These are phyloP conservation scores for Diophrys sp. DNA, from an alignment of 73 alveolate species.

Conservation along the genomic window DNA sequence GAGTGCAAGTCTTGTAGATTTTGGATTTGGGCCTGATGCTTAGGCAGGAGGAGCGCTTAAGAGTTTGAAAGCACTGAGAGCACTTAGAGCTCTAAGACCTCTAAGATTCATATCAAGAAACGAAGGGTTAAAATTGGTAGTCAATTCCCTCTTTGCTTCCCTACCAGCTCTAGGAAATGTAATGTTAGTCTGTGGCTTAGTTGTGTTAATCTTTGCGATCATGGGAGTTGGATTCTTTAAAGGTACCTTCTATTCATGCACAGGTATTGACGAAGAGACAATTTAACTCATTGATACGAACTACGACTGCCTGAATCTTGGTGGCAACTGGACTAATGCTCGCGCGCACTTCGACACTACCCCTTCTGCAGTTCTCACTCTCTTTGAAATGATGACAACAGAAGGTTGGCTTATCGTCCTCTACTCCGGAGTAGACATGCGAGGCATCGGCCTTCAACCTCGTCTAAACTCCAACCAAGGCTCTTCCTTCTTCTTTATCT, in stretches of 20 bases:
- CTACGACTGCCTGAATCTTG: conserved; percentile 23
- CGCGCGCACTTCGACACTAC: conserved; percentile 35
- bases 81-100: conserved; percentile 46
- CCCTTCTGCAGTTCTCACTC: conserved; percentile 11
- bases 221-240: conserved; percentile 22
- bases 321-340: conserved; percentile 27
- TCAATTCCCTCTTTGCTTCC: conserved; percentile 29
- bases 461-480: conserved; percentile 1
- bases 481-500: conserved; percentile 13
- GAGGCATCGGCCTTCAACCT: conserved; percentile 29
- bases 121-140: conserved; percentile 28
- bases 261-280: background rate
- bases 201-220: conserved; percentile 37
- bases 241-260: conserved; percentile 12
- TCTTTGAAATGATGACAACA: conserved; percentile 50
- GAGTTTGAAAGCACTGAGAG: conserved; percentile 46
- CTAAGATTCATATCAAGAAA: conserved; percentile 22
- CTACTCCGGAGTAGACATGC: conserved; percentile 31
- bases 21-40: background rate
- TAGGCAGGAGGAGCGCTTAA: background rate
- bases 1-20: conserved; percentile 2
- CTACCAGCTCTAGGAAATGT: conserved; percentile 40
- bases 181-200: conserved; percentile 17
- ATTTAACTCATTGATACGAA: background rate
- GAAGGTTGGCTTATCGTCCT: conserved; percentile 47